Percentiles rank a stretch among this genome's conserved stretches.
These are phyloP conservation scores for Cinnamomum chago DNA, from an alignment of 164 flowering plant genomes.

Conservation along the genomic window DNA sequence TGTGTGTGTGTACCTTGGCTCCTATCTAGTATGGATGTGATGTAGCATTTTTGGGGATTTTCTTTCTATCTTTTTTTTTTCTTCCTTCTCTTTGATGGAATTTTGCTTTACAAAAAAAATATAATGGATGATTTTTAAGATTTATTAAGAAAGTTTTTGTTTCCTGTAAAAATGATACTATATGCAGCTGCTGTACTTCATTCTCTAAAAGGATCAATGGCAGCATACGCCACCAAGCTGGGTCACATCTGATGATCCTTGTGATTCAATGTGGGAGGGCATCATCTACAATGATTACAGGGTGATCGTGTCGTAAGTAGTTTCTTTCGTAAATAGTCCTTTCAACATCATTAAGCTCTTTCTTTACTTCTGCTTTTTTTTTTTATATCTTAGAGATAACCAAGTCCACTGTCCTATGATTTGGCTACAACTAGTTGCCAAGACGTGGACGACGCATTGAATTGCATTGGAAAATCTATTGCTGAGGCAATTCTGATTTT, in stretches of 20 bases:
- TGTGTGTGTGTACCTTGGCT: too few species aligned
- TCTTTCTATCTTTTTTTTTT: too few species aligned
- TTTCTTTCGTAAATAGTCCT: not conserved
- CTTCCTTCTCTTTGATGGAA: too few species aligned
- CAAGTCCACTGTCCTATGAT: not conserved
- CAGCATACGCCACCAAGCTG: conserved; percentile 73
- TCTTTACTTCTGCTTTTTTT: not conserved
- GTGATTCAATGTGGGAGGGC: conserved; percentile 77
- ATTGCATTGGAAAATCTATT: too few species aligned
- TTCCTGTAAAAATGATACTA: not conserved
- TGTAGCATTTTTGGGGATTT: too few species aligned
- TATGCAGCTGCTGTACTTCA: conserved; percentile 43
- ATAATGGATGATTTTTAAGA: too few species aligned
- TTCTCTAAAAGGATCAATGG: conserved; percentile 57
- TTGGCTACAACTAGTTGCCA: not conserved
- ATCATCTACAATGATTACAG: conserved; percentile 59
- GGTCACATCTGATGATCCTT: conserved; percentile 61
- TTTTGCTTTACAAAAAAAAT: too few species aligned
- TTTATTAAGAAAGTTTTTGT: too few species aligned
- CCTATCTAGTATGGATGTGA: too few species aligned
- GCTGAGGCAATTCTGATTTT: too few species aligned
- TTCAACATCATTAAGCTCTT: not conserved
- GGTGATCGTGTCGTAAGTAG: conserved; percentile 57
- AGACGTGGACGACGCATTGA: too few species aligned
- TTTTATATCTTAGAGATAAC: not conserved